Percentiles rank a stretch among this genome's conserved stretches.
Evolutionary conservation across 2,329 filamentous ascomycete species (phyloP).

Genomic region (Cladophialophora psammophila): DNA sequence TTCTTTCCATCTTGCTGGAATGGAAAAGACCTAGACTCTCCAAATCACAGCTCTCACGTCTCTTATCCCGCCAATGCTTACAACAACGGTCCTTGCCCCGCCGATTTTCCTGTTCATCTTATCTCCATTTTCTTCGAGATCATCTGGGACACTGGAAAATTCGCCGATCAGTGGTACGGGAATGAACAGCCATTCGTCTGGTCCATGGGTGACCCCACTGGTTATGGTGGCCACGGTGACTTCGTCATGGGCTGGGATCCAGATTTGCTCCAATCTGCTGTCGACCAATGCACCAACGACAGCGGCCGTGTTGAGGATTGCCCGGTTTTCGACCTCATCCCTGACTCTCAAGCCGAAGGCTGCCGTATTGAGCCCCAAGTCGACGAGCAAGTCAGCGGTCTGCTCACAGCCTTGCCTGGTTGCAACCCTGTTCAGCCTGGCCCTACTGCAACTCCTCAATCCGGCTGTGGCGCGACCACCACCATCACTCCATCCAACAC

Average conservation of each 20-base stretch:
- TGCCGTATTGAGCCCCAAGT: constrained; percentile 57
- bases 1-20: constrained; percentile 52
- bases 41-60: constrained; percentile 47
- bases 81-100: constrained; percentile 46
- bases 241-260: constrained; percentile 78
- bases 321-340: constrained; percentile 64
- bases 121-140: constrained; percentile 68
- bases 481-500: constrained; percentile 43
- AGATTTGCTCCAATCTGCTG: constrained; percentile 68
- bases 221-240: constrained; percentile 65
- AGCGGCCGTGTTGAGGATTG: constrained; percentile 67
- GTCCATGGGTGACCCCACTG: constrained; percentile 57
- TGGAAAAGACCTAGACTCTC: constrained; percentile 45
- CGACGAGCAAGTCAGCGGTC: constrained; percentile 43
- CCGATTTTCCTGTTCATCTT: constrained; percentile 61
- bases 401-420: constrained; percentile 39
- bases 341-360: constrained; percentile 60
- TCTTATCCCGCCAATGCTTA: constrained; percentile 48
- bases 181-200: constrained; percentile 53
- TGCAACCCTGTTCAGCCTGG: constrained; percentile 43
- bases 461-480: constrained; percentile 47
- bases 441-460: constrained; percentile 46
- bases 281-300: constrained; percentile 70
- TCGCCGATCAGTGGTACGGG: constrained; percentile 57
- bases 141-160: constrained; percentile 61